Conservation (phyloP, 345 rosid genomes). For the Eucalyptus sideroxylon region DNA sequence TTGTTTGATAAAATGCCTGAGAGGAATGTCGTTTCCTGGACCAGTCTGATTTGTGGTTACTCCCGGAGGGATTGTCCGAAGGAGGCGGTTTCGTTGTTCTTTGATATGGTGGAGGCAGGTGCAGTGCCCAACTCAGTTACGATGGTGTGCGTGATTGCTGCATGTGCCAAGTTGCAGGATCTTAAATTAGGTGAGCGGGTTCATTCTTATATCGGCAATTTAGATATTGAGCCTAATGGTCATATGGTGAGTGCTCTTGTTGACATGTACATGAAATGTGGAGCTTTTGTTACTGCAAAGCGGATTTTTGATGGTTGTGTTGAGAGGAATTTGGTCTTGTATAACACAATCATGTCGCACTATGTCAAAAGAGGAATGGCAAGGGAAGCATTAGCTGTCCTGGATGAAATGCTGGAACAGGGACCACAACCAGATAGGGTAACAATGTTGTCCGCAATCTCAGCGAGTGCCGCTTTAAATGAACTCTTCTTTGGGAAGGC, state of each 20-base stretch:
- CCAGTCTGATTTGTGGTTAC: constrained; percentile 60
- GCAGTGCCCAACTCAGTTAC: constrained; percentile 41
- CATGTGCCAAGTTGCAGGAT: constrained; percentile 56
- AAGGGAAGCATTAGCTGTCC: constrained; percentile 29
- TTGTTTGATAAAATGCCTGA: constrained; percentile 52
- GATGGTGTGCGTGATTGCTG: constrained; percentile 48
- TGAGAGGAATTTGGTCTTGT: constrained; percentile 34
- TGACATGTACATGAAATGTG: constrained; percentile 71
- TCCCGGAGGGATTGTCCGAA: constrained; percentile 20
- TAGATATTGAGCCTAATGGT: constrained; percentile 24
- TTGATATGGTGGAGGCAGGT: constrained; percentile 32
- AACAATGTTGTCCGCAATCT: constrained; percentile 36
- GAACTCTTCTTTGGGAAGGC: constrained; percentile 22
- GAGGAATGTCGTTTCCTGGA: constrained; percentile 65
- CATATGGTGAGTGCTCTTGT: constrained; percentile 50
- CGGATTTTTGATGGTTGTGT: constrained; percentile 30
- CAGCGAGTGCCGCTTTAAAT: constrained; percentile 37
- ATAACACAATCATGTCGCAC: constrained; percentile 45
- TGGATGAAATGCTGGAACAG: constrained; percentile 29
- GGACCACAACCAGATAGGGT: constrained; percentile 45
- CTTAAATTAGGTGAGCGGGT: constrained; percentile 30
- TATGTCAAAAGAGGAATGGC: constrained; percentile 37
- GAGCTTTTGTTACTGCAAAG: constrained; percentile 27
- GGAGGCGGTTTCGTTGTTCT: constrained; percentile 50
- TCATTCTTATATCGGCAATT: constrained; percentile 15